These are phyloP conservation scores for Hordeum marinum DNA, from an alignment of 176 grass and related monocot species.

Conservation along the genomic window DNA sequence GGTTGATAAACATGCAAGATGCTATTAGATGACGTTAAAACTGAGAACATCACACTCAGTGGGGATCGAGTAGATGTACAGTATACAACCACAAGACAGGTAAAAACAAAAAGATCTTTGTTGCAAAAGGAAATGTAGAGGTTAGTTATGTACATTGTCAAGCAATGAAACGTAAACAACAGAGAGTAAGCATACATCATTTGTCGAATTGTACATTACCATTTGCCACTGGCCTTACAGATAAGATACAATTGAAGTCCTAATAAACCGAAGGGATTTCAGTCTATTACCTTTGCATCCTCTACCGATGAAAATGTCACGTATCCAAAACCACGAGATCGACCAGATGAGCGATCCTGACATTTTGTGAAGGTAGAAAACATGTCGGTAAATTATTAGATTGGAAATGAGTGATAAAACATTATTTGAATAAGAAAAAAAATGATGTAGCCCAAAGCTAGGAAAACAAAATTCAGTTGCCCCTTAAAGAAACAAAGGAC, in stretches of 20 bases:
- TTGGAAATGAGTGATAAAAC: background rate
- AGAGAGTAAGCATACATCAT: background rate
- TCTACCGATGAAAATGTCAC: slow-evolving; percentile 77
- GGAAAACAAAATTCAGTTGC: background rate
- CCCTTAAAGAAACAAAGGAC: background rate
- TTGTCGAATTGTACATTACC: background rate
- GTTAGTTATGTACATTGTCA: background rate
- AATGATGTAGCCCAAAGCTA: background rate
- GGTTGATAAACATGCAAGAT: background rate
- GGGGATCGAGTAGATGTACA: background rate
- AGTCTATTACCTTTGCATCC: slow-evolving; percentile 58
- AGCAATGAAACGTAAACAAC: background rate
- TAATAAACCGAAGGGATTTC: slow-evolving; percentile 3
- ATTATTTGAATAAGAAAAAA: background rate
- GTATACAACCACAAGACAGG: background rate
- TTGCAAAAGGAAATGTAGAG: background rate
- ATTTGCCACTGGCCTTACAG: background rate
- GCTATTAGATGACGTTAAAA: background rate
- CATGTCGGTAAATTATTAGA: background rate
- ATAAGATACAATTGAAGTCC: background rate
- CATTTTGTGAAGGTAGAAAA: slow-evolving; percentile 12
- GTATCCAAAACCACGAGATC: slow-evolving; percentile 85
- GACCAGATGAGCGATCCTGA: slow-evolving; percentile 69
- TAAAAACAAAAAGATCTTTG: background rate
- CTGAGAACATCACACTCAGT: background rate